phyloP scores from a whole-genome alignment of 2,329 filamentous ascomycete species.

The Fusarium phyllophilum region DNA sequence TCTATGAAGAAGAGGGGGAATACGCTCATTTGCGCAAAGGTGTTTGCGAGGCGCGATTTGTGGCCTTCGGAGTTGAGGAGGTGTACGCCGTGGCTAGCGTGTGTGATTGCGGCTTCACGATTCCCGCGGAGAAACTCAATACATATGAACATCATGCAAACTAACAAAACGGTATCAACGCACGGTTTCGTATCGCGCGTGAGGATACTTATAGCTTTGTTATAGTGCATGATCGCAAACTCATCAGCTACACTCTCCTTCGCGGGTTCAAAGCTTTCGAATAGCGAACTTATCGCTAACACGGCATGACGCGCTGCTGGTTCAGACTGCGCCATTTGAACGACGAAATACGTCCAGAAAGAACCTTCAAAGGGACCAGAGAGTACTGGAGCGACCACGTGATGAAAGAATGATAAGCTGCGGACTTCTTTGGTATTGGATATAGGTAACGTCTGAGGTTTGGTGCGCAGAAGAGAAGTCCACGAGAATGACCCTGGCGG shows the following conservation, averaged over 20 bases:
- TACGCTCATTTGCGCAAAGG: constrained; percentile 53
- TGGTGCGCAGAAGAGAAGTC: constrained; percentile 48
- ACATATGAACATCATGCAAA: constrained; percentile 56
- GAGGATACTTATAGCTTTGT: constrained; percentile 51
- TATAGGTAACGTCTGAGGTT: constrained; percentile 32
- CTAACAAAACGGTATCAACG: constrained; percentile 51
- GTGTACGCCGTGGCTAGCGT: constrained; percentile 52
- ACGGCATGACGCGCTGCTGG: constrained; percentile 52
- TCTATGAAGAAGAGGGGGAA: constrained; percentile 53
- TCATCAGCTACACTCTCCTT: neutral
- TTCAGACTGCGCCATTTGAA: constrained; percentile 52
- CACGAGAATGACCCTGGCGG: constrained; percentile 46
- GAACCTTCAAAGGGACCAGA: constrained; percentile 51
- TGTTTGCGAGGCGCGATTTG: constrained; percentile 47
- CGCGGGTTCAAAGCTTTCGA: constrained; percentile 47
- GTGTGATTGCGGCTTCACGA: constrained; percentile 48
- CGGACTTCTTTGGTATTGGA: constrained; percentile 45
- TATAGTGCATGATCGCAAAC: constrained; percentile 54
- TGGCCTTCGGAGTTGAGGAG: constrained; percentile 46
- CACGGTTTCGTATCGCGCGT: constrained; percentile 34
- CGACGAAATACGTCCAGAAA: constrained; percentile 55
- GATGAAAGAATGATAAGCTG: constrained; percentile 52
- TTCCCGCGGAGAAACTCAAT: constrained; percentile 56
- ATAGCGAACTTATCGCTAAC: constrained; percentile 53
- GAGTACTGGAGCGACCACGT: constrained; percentile 50